Evolutionary conservation across 1,139 yeast genomes (phyloP), one percentile per base, ranked within the genome.

Genomic region (Suhomyces anneliseae): DNA sequence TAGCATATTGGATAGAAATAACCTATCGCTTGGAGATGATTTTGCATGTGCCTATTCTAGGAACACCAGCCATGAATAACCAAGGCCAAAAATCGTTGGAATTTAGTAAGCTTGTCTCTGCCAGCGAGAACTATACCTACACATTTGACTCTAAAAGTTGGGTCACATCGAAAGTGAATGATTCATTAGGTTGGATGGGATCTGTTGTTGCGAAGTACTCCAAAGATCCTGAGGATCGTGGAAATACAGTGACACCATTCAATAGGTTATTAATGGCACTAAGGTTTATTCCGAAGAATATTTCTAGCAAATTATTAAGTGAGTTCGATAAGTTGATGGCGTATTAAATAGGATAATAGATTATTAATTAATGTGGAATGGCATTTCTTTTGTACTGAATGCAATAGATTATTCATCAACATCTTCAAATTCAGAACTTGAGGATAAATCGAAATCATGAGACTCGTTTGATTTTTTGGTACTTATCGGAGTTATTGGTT

Each of bases 31-130:
- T 58, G 26, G 55, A 54, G 12, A 41, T 59, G 2, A 48, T 61
- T 9, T 46, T 61, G 27, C 75, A 70, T 49, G 49, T 70, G 12
- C 74, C 76, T 0, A 42, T 70, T 2, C 49, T 70, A 29, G 56
- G 67, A 2, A 63, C 75, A 1, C 74, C 74, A 0, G 56, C 54
- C 8, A 50, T 66, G 6, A 70, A 64, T 41, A 60, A 62, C 45
- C 57, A 55, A 3, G 34, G 34, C 9, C 6, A 14, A 27, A n/a
- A 26, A 6, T 47, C 36, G 6, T 26, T 47, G 26, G 46, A 53
- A 38, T 64, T 68, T 68, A 53, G 58, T 40, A 52, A 53, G 27
- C 55, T 50, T 46, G 60, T 66, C 8, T 54, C 55, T 27, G 46
- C 52, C 11, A 40, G 44, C 8, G 71, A 66, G 46, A 50, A 51